Evolutionary conservation across 306 rosid genomes (phyloP).

Genomic region (Rubus idaeus): DNA sequence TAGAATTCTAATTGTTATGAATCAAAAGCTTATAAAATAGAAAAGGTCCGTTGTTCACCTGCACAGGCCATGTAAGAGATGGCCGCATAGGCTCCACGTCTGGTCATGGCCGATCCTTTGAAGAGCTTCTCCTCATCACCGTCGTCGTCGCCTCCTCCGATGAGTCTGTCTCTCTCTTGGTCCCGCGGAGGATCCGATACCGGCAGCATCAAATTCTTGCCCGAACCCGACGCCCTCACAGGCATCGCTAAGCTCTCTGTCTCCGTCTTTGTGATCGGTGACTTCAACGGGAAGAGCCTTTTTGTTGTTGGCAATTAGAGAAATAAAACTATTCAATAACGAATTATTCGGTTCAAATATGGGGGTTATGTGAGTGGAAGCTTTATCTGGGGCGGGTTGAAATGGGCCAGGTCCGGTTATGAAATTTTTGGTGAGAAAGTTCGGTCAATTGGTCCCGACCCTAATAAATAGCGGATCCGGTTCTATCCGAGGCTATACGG

Average conservation of each 20-base stretch:
- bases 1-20: not conserved
- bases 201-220: constrained; percentile 53
- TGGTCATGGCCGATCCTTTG: constrained; percentile 86
- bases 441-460: not conserved
- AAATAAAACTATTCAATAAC: not conserved
- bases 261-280: constrained; percentile 14
- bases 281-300: constrained; percentile 21
- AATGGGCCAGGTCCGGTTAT: constrained; percentile 8
- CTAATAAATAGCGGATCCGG: not conserved
- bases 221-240: constrained; percentile 43
- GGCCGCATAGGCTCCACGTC: constrained; percentile 86
- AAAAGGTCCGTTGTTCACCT: constrained; percentile 31
- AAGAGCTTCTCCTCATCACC: constrained; percentile 50
- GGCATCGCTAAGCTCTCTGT: constrained; percentile 37
- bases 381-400: constrained; percentile 21
- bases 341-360: not conserved
- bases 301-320: not conserved
- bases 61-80: constrained; percentile 90
- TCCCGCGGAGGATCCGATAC: constrained; percentile 61
- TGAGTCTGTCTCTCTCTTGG: constrained; percentile 48
- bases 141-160: constrained; percentile 31
- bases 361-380: not conserved
- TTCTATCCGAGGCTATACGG: not conserved
- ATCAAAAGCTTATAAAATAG: not conserved
- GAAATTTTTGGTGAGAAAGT: not conserved